A percentile compares a stretch with the other conserved stretches of the same genome.
phyloP scores from a whole-genome alignment of 495 filamentous ascomycete genomes.

The Bathelium albidoporum region DNA sequence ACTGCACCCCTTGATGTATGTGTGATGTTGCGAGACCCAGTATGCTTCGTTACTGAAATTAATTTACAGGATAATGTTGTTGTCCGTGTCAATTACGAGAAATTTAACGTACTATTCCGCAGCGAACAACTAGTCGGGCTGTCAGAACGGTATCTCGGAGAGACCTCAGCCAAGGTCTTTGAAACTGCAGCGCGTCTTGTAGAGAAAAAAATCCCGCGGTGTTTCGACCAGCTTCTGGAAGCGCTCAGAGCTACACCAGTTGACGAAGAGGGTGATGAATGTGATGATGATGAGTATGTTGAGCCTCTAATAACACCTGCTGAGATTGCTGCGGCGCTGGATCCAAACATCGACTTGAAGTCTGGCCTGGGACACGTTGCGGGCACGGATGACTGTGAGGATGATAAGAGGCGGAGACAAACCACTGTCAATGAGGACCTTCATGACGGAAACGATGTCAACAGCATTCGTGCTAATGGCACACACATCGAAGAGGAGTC shows the following conservation, averaged over 20 bases:
- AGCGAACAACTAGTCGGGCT: conserved; percentile 60
- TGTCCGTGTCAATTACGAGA: conserved; percentile 76
- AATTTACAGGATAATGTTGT: conserved; percentile 45
- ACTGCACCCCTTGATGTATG: conserved; percentile 5
- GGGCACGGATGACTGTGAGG: conserved; percentile 27
- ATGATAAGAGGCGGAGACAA: conserved; percentile 34
- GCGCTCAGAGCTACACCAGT: background rate
- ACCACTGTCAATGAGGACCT: conserved; percentile 28
- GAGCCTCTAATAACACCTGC: background rate
- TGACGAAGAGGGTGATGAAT: background rate
- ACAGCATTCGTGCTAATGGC: background rate
- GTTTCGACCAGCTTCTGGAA: conserved; percentile 33
- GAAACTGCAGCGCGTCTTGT: conserved; percentile 56
- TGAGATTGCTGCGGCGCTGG: conserved; percentile 25
- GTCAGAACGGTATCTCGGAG: conserved; percentile 48
- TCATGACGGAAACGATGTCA: conserved; percentile 30
- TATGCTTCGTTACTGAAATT: conserved; percentile 1
- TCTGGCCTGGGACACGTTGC: background rate
- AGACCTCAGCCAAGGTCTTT: conserved; percentile 64
- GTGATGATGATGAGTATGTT: background rate
- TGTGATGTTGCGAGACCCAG: conserved; percentile 1
- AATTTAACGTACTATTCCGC: conserved; percentile 69
- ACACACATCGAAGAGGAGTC: background rate
- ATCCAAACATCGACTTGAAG: conserved; percentile 4
- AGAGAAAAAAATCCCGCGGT: conserved; percentile 57